A percentile compares a stretch with the other conserved stretches of the same genome.
phyloP scores from a whole-genome alignment of 148 eudicot genomes.

The Cornus suecica region DNA sequence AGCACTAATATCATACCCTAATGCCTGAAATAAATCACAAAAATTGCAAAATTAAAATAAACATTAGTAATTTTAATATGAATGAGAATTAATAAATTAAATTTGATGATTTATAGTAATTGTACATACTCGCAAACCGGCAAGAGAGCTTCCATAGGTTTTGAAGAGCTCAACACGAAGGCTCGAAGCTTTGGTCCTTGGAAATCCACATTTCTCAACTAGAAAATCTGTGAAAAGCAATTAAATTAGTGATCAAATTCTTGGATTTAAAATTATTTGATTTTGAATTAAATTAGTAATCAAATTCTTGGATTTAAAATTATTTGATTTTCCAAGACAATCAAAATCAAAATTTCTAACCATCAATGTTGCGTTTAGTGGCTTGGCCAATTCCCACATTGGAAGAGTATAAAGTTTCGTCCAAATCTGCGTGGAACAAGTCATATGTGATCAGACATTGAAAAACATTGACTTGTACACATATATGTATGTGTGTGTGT shows the following conservation, averaged over 20 bases:
- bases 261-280: not conserved
- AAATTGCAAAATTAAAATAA: not conserved
- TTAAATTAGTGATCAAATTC: not conserved
- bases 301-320: not conserved
- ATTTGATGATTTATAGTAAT: not conserved
- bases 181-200: constrained; percentile 47
- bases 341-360: constrained; percentile 19
- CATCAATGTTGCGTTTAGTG: constrained; percentile 66
- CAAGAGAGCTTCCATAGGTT: constrained; percentile 81
- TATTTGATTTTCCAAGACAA: not conserved
- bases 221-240: constrained; percentile 50
- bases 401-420: constrained; percentile 81
- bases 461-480: not conserved
- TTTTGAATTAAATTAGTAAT: not conserved
- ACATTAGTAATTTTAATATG: not conserved
- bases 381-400: constrained; percentile 56
- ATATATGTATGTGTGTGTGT: not conserved
- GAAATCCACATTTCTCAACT: constrained; percentile 64
- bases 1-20: constrained; percentile 66
- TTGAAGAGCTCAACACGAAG: constrained; percentile 78
- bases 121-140: constrained; percentile 65
- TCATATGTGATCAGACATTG: not conserved
- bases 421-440: constrained; percentile 59
- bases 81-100: not conserved
- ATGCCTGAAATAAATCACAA: constrained; percentile 45